Evolutionary conservation across 2,329 filamentous ascomycete species (phyloP), one percentile per base, ranked within the genome.

Genomic region (Cytospora chrysosperma): DNA sequence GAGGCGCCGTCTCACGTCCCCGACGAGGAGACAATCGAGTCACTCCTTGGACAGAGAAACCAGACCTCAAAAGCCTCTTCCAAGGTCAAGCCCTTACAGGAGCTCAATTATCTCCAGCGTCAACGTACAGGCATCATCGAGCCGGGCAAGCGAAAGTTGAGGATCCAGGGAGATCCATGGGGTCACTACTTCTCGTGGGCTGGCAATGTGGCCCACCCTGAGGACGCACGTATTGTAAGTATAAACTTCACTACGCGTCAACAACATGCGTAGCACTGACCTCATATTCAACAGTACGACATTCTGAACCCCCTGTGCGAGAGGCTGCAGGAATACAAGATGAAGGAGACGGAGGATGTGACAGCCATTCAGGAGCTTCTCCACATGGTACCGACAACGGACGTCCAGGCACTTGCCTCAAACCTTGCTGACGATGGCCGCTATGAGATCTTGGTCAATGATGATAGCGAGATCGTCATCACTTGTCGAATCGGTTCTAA

Each of bases 151-250:
- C 34, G 63, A 32, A 43, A 56, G 30, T 58, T 27, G 12, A 40
- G 40, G 9, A 61, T 67, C 27, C 43, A 60, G 4, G 63, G 65
- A 3, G 62, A 65, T 19, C 59, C 63, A 19, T 67, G 43, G 28
- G 63, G 62, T 4, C 13, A 65, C 19, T 60, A 56, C 27, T 51
- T 59, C 13, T 60, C 63, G 4, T 65, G 65, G 65, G 62, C 62
- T 17, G 65, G 65, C 13, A 67, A 65, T 28, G 55, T 67, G n/a
- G 49, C 40, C 43, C 65, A 63, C 13, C 52, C 63, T 6, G 28
- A 50, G 21, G 65, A 67, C 27, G 12, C 7, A 3, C 62, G 55
- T 17, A 62, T 65, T 26, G 65, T 67, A 55, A 34, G n/a, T 58
- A 53, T 2, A 13, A 12, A 12, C 7, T 19, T 47, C n/a, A n/a